A percentile compares a stretch with the other conserved stretches of the same genome.
Conservation (phyloP, 164 flowering plant species). For the Santalum album region DNA sequence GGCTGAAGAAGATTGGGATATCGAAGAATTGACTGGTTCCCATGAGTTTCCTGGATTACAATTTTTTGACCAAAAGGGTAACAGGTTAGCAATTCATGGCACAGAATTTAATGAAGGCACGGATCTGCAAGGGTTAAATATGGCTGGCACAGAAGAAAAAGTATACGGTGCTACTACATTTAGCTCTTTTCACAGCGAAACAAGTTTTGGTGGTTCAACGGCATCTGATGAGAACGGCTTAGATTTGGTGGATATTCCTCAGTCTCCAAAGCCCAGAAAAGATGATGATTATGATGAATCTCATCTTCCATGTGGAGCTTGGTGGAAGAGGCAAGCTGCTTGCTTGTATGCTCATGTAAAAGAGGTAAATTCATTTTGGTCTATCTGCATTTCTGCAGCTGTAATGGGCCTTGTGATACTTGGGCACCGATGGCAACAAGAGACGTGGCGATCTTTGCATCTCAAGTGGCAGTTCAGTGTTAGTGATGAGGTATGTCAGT, state of each 20-base stretch:
- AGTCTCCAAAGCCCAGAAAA: constrained; percentile 15
- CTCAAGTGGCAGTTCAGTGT: constrained; percentile 50
- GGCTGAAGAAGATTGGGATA: constrained; percentile 31
- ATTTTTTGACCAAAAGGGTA: constrained; percentile 36
- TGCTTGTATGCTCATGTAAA: constrained; percentile 70
- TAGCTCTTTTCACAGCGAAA: constrained; percentile 27
- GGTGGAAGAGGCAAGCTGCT: constrained; percentile 85
- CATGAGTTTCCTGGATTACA: constrained; percentile 43
- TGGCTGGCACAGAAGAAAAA: constrained; percentile 42
- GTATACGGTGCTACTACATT: constrained; percentile 25
- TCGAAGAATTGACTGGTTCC: constrained; percentile 24
- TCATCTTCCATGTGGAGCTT: constrained; percentile 69
- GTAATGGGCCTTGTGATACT: constrained; percentile 87
- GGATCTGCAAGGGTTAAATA: constrained; percentile 27
- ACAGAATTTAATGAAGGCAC: constrained; percentile 32
- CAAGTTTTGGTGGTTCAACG: constrained; percentile 24
- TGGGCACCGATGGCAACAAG: constrained; percentile 89
- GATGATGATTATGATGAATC: constrained; percentile 31
- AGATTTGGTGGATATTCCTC: constrained; percentile 19
- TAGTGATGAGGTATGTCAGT: constrained; percentile 48
- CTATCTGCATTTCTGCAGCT: constrained; percentile 82
- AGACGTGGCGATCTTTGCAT: constrained; percentile 69
- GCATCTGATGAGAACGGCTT: constrained; percentile 21
- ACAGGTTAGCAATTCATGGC: constrained; percentile 19
- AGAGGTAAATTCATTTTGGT: constrained; percentile 81